Base-by-base conservation (phyloP, 257 asterid species). In the Ilex asprella region DNA sequence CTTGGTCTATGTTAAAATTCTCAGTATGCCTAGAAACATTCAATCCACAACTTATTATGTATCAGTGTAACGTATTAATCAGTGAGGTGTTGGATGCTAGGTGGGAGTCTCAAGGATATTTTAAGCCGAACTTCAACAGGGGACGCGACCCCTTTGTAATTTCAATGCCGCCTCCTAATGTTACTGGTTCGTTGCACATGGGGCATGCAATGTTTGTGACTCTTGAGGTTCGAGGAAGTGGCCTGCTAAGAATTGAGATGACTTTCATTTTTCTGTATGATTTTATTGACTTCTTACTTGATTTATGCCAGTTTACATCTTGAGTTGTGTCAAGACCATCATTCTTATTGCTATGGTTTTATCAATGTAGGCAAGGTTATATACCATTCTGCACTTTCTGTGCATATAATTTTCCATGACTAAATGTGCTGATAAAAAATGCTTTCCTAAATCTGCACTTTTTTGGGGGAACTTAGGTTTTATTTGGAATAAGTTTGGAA, bases 161-260 rank as follows among this genome's bases (percentile, higher is more conserved):
- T 67, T 66, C 99, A 51, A 92, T 92, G 99, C 99, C 99, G 55
- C 99, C 99, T 0, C 99, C 99, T 56, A 92, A 92, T 78, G 95
- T 92, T 64, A 92, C 99, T 21, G 99, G 99, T 62, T 92, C 99
- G 6, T 76, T 92, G 85, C 99, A 92, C 80, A 92, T 92, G 99
- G 99, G 99, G 50, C 99, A 92, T 75, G 97, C 99, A 27, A 92
- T 92, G 99, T 92, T 92, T 74, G 97, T 92, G 73, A 86, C 99
- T 69, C 97, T 92, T 66, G 99, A 92, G 99, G 99, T 92, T 72
- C 59, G 78, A 30, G 41, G 39, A 52, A 12, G 16, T 39, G 41
- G 31, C 31, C 52, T 2, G 14, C 41, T 47, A 41, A 46, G 39
- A 56, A 41, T 61, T 67, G 44, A 63, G 64, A 70, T 61, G 35